Evolutionary conservation across 164 flowering plant genomes (phyloP), one percentile per base, ranked within the genome.

Genomic region (Magnolia officinalis): DNA sequence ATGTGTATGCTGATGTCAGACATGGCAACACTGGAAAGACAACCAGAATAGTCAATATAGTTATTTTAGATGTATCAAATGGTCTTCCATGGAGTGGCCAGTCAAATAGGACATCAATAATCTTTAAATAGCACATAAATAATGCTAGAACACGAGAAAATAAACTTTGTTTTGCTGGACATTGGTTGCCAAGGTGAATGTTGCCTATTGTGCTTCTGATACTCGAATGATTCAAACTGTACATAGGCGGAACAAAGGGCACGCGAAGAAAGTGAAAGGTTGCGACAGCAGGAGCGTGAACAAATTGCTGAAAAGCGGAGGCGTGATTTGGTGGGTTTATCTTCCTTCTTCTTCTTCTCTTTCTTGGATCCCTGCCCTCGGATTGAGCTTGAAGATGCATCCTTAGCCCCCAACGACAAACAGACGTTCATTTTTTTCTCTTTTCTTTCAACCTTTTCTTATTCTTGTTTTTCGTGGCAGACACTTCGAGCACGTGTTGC

Each of bases 251-350:
- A 96, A 87, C 88, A 96, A 86, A 84, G 89, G 82, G 98, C 98
- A 67, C 94, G 92, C 64, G 98, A 92, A 86, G 98, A 94, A 83
- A 91, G 99, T 84, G 99, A 96, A 82, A 90, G 80, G 83, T 84
- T 96, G 80, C 85, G 99, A 86, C 96, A 84, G 71, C 96, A 93
- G 78, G 99, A 96, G 86, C 98, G 98, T 74, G 98, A 96, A 82
- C 88, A 87, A 78, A 88, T 94, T 84, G 96, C 98, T 0, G 97
- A 96, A 78, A 94, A 90, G 78, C 80, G 97, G 77, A 94, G 86
- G 81, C 88, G 97, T 78, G 99, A 96, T 91, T 81, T 94, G 97
- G 99, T 96, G 67, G 10, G 92, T 81, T 74, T 50, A 49, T 52
- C 67, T 66, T n/a, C 24, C 24, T 23, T 61, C 19, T 23, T 14